These are phyloP conservation scores for Plantago elongata DNA, from an alignment of 257 asterid species.

Conservation along the genomic window DNA sequence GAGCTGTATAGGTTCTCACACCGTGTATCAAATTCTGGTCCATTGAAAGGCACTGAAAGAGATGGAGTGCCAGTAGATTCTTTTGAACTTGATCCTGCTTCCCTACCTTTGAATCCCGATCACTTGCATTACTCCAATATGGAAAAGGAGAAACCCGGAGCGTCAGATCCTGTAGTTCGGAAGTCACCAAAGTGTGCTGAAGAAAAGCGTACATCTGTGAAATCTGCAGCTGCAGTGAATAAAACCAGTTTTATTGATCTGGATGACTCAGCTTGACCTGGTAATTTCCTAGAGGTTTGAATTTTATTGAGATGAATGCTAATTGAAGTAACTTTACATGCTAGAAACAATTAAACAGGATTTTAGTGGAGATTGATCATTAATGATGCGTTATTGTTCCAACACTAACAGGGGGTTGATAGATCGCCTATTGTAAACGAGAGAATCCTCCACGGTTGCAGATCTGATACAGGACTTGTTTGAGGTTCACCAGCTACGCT, in stretches of 20 bases:
- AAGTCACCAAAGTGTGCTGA: slow-evolving; percentile 5
- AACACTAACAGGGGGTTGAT: neutral
- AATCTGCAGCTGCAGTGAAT: neutral
- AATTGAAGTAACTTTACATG: neutral
- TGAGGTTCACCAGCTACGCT: no score
- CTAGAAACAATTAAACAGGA: neutral
- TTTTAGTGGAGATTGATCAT: neutral
- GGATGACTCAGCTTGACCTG: neutral
- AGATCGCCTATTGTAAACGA: neutral
- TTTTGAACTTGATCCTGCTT: slow-evolving; percentile 83
- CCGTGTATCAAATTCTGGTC: slow-evolving; percentile 36
- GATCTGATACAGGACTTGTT: no score
- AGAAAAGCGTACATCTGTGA: neutral
- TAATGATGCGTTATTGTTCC: slow-evolving; percentile 3
- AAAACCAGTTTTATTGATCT: neutral
- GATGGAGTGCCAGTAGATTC: slow-evolving; percentile 68
- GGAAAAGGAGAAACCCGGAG: slow-evolving; percentile 18
- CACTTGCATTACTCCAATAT: slow-evolving; percentile 42
- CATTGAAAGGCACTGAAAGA: slow-evolving; percentile 54
- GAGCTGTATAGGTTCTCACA: slow-evolving; percentile 65
- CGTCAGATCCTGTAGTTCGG: slow-evolving; percentile 16
- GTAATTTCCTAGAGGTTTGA: neutral
- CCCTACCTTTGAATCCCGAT: slow-evolving; percentile 50
- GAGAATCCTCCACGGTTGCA: no score
- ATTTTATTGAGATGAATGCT: neutral